phyloP scores from a whole-genome alignment of 305 asterid genomes.

The Fraxinus floribunda region DNA sequence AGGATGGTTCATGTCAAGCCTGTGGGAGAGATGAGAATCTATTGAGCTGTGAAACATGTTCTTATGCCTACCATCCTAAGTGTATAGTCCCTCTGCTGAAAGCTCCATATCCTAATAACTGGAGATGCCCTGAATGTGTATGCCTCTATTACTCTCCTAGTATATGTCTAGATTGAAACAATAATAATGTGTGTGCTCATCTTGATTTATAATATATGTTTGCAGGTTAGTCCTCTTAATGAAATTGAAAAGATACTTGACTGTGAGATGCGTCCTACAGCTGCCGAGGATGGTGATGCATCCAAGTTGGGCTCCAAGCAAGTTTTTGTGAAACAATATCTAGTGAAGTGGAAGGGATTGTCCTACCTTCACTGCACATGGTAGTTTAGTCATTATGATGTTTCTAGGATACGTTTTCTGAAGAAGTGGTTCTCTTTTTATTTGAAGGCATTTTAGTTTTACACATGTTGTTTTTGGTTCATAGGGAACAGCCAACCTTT shows the following conservation, averaged over 20 bases:
- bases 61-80: slow-evolving; percentile 72
- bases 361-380: slow-evolving; percentile 94
- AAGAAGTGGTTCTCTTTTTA: slow-evolving; percentile 2
- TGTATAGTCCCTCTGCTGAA: slow-evolving; percentile 71
- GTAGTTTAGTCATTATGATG: slow-evolving; percentile 38
- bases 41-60: slow-evolving; percentile 79
- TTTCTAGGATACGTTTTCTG: slow-evolving; percentile 23
- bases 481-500: slow-evolving; percentile 19
- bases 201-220: slow-evolving; percentile 23
- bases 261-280: slow-evolving; percentile 81
- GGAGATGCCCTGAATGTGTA: slow-evolving; percentile 99
- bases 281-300: slow-evolving; percentile 61
- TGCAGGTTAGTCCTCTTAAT: slow-evolving; percentile 77
- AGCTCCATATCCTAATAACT: slow-evolving; percentile 66
- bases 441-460: slow-evolving; percentile 10
- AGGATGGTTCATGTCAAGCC: slow-evolving; percentile 73
- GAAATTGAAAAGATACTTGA: slow-evolving; percentile 92
- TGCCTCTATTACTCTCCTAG: slow-evolving; percentile 29
- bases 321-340: slow-evolving; percentile 79
- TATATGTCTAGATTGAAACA: slow-evolving; percentile 5
- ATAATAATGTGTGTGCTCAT: slow-evolving; percentile 18
- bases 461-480: slow-evolving; percentile 16
- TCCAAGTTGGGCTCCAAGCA: slow-evolving; percentile 73
- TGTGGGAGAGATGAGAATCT: slow-evolving; percentile 69
- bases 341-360: slow-evolving; percentile 92